A percentile compares a stretch with the other conserved stretches of the same genome.
These are phyloP conservation scores for Suaeda aralocaspica DNA, from an alignment of 148 eudicot species.

Conservation along the genomic window DNA sequence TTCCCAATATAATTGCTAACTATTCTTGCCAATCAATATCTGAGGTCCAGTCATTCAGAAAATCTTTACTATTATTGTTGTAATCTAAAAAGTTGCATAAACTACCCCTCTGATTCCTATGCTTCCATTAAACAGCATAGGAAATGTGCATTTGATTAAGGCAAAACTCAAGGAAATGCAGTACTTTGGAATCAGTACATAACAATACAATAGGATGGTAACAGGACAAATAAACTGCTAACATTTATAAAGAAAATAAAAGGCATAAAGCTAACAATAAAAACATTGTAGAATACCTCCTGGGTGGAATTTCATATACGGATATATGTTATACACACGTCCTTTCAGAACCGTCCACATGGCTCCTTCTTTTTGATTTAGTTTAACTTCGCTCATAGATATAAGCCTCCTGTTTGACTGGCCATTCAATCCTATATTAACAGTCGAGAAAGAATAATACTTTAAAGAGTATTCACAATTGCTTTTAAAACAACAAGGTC, in stretches of 20 bases:
- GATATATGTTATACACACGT: constrained; percentile 82
- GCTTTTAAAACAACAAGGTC: neutral
- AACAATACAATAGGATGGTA: too few species aligned
- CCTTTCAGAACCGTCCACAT: constrained; percentile 99
- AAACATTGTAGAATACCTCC: constrained; percentile 59
- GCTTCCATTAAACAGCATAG: neutral
- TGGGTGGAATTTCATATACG: constrained; percentile 99
- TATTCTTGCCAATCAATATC: too few species aligned
- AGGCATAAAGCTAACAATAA: neutral
- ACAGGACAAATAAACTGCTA: neutral
- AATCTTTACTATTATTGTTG: neutral
- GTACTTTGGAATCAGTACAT: too few species aligned
- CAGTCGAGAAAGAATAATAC: neutral
- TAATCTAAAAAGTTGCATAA: neutral
- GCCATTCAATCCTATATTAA: constrained; percentile 62
- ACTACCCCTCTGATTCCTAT: neutral
- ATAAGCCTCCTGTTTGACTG: constrained; percentile 81
- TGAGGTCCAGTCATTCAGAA: neutral
- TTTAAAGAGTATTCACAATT: neutral
- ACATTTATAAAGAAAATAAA: neutral
- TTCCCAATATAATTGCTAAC: too few species aligned
- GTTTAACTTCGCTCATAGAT: constrained; percentile 77
- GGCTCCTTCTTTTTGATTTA: constrained; percentile 64
- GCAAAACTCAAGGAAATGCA: neutral
- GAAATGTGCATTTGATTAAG: neutral